Conservation (phyloP, 139 green algal genomes). For the Asterochloris erici region DNA sequence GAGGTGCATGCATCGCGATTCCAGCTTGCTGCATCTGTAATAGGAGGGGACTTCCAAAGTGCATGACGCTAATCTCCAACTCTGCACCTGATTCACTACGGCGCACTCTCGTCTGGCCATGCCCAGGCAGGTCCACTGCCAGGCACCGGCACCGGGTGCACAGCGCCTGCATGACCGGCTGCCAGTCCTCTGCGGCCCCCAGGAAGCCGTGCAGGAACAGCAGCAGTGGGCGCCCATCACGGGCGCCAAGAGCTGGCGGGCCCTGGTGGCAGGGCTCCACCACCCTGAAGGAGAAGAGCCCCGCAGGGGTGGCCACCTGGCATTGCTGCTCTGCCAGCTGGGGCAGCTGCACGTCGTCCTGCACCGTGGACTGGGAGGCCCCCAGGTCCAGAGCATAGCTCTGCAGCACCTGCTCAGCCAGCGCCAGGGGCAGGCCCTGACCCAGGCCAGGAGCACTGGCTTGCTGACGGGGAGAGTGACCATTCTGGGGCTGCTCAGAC, state of each 20-base stretch:
- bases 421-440: no score
- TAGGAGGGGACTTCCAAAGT: not conserved
- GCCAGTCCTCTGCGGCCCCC: conserved; percentile 66
- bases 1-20: not conserved
- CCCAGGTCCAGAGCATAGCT: no score
- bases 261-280: not conserved
- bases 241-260: not conserved
- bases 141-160: conserved; percentile 43
- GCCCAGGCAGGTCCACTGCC: conserved; percentile 74
- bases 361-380: no score
- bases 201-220: conserved; percentile 90
- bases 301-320: not conserved
- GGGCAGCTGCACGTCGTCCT: no score
- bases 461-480: no score
- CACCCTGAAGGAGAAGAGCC: not conserved
- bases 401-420: no score
- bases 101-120: conserved; percentile 51
- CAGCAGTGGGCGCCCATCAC: not conserved
- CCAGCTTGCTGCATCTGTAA: not conserved
- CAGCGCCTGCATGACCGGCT: conserved; percentile 53
- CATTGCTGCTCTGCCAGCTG: not conserved
- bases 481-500: no score
- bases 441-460: no score
- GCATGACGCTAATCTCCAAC: not conserved
- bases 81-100: not conserved